Conservation (phyloP, 331 rosid species). For the Arachis monticola region DNA sequence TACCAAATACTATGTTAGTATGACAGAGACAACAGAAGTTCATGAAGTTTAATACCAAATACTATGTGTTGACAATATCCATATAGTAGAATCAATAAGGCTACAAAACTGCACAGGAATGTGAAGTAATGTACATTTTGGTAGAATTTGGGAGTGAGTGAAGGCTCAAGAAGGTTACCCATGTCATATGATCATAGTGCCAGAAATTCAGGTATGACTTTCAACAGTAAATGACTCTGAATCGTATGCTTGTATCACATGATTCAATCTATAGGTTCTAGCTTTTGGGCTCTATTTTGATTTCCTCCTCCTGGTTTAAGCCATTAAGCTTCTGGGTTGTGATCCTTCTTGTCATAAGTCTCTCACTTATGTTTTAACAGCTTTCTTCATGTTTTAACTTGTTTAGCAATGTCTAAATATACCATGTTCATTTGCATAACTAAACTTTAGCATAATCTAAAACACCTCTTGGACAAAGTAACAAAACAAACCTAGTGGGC, state of each 20-base stretch:
- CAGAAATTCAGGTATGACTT: too few relatives aligned
- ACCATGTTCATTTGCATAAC: not conserved
- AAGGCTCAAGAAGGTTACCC: too few relatives aligned
- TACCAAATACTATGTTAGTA: constrained; percentile 29
- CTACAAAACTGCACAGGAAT: constrained; percentile 14
- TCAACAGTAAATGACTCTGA: not conserved
- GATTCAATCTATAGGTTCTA: not conserved
- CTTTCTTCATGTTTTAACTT: not conserved
- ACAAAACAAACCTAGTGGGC: constrained; percentile 8
- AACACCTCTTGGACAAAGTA: constrained; percentile 18
- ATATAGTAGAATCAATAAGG: constrained; percentile 16
- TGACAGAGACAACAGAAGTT: constrained; percentile 13
- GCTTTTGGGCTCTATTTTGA: not conserved
- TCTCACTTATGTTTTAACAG: not conserved
- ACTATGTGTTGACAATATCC: constrained; percentile 23
- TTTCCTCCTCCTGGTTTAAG: not conserved
- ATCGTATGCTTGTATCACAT: not conserved
- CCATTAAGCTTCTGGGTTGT: not conserved
- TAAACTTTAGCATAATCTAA: not conserved
- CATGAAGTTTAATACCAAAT: constrained; percentile 20
- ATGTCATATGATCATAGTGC: too few relatives aligned
- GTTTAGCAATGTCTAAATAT: not conserved
- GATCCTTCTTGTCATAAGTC: not conserved
- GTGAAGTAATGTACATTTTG: not conserved
- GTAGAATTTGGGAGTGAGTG: constrained; percentile 13